Percentiles rank a stretch among this genome's conserved stretches.
Evolutionary conservation across 768 basidiomycete species (phyloP).

Genomic region (Kwoniella mangroviensis): DNA sequence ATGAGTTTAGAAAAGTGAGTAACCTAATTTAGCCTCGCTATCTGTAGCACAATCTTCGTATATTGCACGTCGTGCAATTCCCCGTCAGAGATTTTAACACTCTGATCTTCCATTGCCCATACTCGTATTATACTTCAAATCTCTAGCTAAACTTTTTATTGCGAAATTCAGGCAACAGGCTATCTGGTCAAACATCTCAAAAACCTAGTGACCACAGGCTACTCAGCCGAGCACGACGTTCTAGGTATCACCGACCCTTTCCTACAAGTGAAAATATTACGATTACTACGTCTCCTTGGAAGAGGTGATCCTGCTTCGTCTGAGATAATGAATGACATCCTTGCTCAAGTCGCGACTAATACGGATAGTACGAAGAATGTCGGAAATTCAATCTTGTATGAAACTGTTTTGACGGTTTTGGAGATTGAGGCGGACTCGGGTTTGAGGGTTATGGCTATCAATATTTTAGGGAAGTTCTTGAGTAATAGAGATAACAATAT

Average conservation of each 20-base stretch:
- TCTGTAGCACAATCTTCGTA: no score
- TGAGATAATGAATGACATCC: slow-evolving; percentile 96
- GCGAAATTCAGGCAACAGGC: slow-evolving; percentile 27
- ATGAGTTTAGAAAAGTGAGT: slow-evolving; percentile 87
- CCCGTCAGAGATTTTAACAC: no score
- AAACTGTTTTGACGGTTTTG: slow-evolving; percentile 92
- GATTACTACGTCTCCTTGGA: slow-evolving; percentile 85
- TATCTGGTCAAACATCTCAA: slow-evolving; percentile 93
- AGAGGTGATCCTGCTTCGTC: slow-evolving; percentile 81
- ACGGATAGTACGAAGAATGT: slow-evolving; percentile 98
- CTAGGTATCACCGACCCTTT: slow-evolving; percentile 82
- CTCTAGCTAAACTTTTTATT: background rate
- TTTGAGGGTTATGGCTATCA: slow-evolving; percentile 98
- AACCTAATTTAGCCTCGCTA: background rate
- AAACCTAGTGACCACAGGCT: slow-evolving; percentile 90
- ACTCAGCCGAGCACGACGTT: slow-evolving; percentile 98
- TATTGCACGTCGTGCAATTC: background rate
- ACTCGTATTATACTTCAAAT: no score
- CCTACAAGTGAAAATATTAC: slow-evolving; percentile 75
- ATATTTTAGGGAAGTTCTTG: slow-evolving; percentile 96
- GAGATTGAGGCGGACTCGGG: slow-evolving; percentile 97
- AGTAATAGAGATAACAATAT: slow-evolving; percentile 99
- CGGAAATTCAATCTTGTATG: slow-evolving; percentile 96
- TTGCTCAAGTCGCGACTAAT: slow-evolving; percentile 96
- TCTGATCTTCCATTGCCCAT: no score